These are phyloP conservation scores for Pleodorina starrii DNA, from an alignment of 139 green algal species.

Conservation along the genomic window DNA sequence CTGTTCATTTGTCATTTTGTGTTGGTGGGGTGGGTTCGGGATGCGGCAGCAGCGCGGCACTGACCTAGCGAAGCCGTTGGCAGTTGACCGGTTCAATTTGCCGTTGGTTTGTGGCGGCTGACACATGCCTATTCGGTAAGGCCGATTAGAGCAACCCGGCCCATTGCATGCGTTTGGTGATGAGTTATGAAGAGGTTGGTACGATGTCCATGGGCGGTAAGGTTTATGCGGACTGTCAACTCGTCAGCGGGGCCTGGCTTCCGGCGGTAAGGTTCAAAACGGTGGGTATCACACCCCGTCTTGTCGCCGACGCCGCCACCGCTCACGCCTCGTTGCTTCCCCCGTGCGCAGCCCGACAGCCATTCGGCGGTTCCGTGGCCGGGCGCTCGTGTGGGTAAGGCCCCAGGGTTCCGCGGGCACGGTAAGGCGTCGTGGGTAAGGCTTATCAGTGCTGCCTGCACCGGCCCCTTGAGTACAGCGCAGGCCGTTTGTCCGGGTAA, in stretches of 20 bases:
- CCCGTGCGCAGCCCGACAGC: not conserved
- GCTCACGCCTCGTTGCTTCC: not conserved
- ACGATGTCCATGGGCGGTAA: slow-evolving; percentile 9
- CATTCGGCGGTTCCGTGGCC: not conserved
- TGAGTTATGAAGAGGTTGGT: not conserved
- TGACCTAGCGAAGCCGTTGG: not conserved
- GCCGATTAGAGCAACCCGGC: not conserved
- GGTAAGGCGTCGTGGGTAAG: not conserved
- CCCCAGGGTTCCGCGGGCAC: not conserved
- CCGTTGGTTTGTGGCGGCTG: not conserved
- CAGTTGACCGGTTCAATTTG: not conserved
- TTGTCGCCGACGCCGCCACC: not conserved
- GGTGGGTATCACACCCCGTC: slow-evolving; percentile 16
- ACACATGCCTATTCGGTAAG: not conserved
- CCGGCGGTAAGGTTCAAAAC: not conserved
- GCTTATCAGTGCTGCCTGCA: not conserved
- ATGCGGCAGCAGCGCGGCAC: not conserved
- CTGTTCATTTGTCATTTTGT: not conserved
- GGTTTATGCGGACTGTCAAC: not conserved
- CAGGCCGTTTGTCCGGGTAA: slow-evolving; percentile 13
- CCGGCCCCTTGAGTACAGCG: not conserved
- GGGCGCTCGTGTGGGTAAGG: not conserved
- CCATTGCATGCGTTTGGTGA: not conserved
- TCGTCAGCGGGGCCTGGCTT: not conserved
- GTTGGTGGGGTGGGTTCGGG: not conserved